A percentile compares a stretch with the other conserved stretches of the same genome.
Conservation (phyloP, 2,329 filamentous ascomycete genomes). For the Claviceps humidiphila region DNA sequence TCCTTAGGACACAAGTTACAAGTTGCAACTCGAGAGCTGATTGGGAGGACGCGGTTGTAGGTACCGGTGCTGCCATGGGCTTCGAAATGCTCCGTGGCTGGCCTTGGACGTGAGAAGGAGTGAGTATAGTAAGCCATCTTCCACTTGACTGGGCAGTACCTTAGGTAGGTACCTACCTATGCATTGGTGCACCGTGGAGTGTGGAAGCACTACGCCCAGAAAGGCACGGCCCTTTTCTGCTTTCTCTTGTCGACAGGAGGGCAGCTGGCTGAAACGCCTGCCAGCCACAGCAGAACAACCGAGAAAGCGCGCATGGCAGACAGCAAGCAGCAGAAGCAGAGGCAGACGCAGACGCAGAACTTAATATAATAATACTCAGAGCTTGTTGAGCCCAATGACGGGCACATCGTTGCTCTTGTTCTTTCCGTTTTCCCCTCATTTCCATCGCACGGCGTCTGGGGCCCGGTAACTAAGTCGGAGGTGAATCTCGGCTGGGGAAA, state of each 20-base stretch:
- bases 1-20: too few species aligned
- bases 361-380: too few species aligned
- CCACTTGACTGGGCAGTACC: background rate
- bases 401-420: background rate
- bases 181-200: background rate
- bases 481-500: background rate
- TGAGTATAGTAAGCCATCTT: background rate
- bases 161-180: too few species aligned
- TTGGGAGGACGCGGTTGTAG: too few species aligned
- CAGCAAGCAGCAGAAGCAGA: background rate
- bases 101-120: too few species aligned
- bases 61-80: background rate
- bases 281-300: background rate
- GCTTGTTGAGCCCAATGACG: background rate
- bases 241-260: background rate
- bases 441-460: background rate
- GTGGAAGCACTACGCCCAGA: background rate
- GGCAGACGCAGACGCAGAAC: background rate
- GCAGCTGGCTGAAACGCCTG: slow-evolving; percentile 11
- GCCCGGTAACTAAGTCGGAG: background rate
- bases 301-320: background rate
- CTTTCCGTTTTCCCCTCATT: background rate
- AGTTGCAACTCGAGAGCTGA: too few species aligned
- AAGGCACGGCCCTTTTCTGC: background rate
- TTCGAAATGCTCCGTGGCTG: background rate